These are phyloP conservation scores for Hypoxylon sp. DNA, from an alignment of 2,329 filamentous ascomycete genomes.

Conservation along the genomic window DNA sequence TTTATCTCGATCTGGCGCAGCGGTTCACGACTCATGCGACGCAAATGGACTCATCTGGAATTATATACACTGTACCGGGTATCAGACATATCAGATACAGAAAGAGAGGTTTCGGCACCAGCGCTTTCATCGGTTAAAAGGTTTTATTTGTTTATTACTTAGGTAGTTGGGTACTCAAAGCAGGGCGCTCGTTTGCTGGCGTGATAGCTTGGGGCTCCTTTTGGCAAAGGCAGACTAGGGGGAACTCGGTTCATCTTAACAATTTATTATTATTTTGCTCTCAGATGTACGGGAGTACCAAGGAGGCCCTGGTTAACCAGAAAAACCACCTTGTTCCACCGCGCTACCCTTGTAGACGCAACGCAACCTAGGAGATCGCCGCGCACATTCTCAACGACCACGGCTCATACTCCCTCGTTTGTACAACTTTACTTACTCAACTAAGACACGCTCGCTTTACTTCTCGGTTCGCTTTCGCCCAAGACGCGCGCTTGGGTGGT, in stretches of 20 bases:
- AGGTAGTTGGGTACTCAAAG: constrained; percentile 27
- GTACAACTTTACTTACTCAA: constrained; percentile 51
- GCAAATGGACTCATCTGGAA: constrained; percentile 32
- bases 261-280: constrained; percentile 34
- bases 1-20: constrained; percentile 41
- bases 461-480: constrained; percentile 46
- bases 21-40: constrained; percentile 39
- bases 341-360: constrained; percentile 50
- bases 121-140: constrained; percentile 31
- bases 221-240: constrained; percentile 36
- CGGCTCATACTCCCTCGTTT: constrained; percentile 47
- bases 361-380: constrained; percentile 51
- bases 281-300: constrained; percentile 37
- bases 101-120: constrained; percentile 28
- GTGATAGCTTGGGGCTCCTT: constrained; percentile 33
- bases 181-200: constrained; percentile 38
- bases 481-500: constrained; percentile 58
- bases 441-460: constrained; percentile 51
- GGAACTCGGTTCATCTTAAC: constrained; percentile 33
- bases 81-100: constrained; percentile 24
- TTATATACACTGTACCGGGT: constrained; percentile 25
- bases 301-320: constrained; percentile 40
- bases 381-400: constrained; percentile 45
- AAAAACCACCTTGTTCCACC: constrained; percentile 44
- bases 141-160: constrained; percentile 15